Evolutionary conservation across 371 early-diverging fungal species (phyloP), one percentile per base, ranked within the genome.

Genomic region (Mortierella sp.): DNA sequence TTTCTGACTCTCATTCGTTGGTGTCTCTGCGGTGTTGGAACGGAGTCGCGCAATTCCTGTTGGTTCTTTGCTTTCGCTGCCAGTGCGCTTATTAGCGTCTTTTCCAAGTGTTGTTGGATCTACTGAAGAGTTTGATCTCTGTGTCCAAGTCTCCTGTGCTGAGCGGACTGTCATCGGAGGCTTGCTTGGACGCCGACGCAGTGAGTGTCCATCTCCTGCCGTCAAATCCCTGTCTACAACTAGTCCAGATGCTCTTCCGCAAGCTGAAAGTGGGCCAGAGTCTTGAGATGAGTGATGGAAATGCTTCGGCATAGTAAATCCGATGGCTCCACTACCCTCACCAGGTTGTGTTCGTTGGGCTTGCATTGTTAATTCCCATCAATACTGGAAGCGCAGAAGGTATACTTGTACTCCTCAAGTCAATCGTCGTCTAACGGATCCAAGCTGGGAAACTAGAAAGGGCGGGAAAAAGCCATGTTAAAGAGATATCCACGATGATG

Each of bases 291-390:
- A 39, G 27, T 49, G 48, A 8, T 40, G 40, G 37, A 28, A 60
- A 17, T 41, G 60, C 8, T 31, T 41, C 4, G 51, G 44, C 16
- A 50, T 21, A 16, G 51, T 28, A 25, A 51, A 51, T 39, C 60
- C 29, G 39, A 51, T 60, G 21, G 48, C 34, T 2, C 43, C 52
- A 22, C 51, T 50, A 25, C 40, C 31, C 16, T 60, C 60, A 27
- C 24, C 52, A 7, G 52, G 10, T 28, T 60, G 52, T 31, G 47
- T 51, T 60, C 27, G 40, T 28, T 40, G 44, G 2, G 60, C 44
- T 25, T 60, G 60, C 60, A 60, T 60, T 29, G 17, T 49, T 16
- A 28, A 27, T 8, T 49, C n/a, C 19, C 7, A 37, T n/a, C 27
- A 25, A n/a, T 19, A 16, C 16, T 51, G 52, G 17, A 31, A 46